phyloP scores from a whole-genome alignment of 331 rosid species.

The Quercus lobata region DNA sequence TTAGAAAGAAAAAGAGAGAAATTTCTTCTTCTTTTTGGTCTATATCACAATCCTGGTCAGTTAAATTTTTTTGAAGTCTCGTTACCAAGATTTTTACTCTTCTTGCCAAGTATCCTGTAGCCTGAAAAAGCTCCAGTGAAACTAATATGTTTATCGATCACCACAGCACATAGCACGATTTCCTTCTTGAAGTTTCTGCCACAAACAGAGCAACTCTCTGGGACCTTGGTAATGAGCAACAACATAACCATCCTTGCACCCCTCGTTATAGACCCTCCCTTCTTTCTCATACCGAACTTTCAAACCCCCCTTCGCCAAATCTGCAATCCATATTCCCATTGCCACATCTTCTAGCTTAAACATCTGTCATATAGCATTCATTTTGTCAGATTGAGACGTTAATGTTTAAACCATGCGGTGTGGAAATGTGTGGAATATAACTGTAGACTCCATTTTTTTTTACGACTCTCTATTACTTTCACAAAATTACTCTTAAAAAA shows the following conservation, averaged over 20 bases:
- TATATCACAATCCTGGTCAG: conserved; percentile 2
- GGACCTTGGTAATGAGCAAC: conserved; percentile 99
- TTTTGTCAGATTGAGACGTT: conserved; percentile 15
- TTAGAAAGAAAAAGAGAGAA: background rate
- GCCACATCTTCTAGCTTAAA: conserved; percentile 97
- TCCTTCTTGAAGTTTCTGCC: conserved; percentile 85
- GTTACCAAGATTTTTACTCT: background rate
- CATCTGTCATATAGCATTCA: conserved; percentile 54
- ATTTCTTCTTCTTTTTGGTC: background rate
- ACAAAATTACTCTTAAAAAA: background rate
- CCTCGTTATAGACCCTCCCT: conserved; percentile 52
- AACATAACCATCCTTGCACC: conserved; percentile 83
- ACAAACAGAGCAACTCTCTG: conserved; percentile 90
- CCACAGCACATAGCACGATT: conserved; percentile 73
- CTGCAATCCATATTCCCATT: conserved; percentile 95
- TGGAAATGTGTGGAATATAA: background rate
- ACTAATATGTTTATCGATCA: conserved; percentile 9
- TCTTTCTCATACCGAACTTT: conserved; percentile 67
- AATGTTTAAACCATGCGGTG: background rate
- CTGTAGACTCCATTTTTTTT: background rate
- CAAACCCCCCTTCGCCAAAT: conserved; percentile 67
- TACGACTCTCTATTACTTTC: no score
- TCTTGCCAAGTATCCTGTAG: background rate
- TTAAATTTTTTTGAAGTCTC: background rate
- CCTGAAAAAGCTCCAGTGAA: background rate